A percentile compares a stretch with the other conserved stretches of the same genome.
Conservation (phyloP, 768 basidiomycete genomes). For the Mycena rebaudengoi region DNA sequence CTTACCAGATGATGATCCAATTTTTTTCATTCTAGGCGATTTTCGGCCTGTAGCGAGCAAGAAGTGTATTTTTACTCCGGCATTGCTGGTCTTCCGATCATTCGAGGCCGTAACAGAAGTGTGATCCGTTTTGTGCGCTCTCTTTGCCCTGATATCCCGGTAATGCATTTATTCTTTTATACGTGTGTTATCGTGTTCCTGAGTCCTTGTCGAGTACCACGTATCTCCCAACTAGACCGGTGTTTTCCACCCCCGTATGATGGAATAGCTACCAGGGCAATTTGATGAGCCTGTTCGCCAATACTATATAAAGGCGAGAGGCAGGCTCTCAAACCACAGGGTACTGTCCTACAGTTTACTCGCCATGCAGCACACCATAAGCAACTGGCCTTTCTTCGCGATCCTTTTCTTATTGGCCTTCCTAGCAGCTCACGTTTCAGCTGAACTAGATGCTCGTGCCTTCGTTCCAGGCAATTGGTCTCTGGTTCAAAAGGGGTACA, state of each 20-base stretch:
- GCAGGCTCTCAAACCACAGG: not conserved
- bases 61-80: too few relatives aligned
- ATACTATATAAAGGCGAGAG: not conserved
- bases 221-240: not conserved
- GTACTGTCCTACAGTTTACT: too few relatives aligned
- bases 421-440: not conserved
- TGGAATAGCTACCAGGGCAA: not conserved
- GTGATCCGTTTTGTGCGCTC: not conserved
- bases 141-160: not conserved
- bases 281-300: too few relatives aligned
- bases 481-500: slow-evolving; percentile 18
- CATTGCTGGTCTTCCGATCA: too few relatives aligned
- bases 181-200: too few relatives aligned
- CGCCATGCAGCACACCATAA: not conserved
- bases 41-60: too few relatives aligned
- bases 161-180: not conserved
- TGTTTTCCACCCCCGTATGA: not conserved
- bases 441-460: slow-evolving; percentile 10
- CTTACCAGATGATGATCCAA: too few relatives aligned
- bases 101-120: too few relatives aligned
- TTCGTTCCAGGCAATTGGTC: slow-evolving; percentile 20
- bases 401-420: not conserved
- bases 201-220: not conserved
- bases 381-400: not conserved
- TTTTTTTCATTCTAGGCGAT: too few relatives aligned